A percentile compares a stretch with the other conserved stretches of the same genome.
Evolutionary conservation across 2,329 filamentous ascomycete species (phyloP).

Genomic region (Botrytis fragariae): DNA sequence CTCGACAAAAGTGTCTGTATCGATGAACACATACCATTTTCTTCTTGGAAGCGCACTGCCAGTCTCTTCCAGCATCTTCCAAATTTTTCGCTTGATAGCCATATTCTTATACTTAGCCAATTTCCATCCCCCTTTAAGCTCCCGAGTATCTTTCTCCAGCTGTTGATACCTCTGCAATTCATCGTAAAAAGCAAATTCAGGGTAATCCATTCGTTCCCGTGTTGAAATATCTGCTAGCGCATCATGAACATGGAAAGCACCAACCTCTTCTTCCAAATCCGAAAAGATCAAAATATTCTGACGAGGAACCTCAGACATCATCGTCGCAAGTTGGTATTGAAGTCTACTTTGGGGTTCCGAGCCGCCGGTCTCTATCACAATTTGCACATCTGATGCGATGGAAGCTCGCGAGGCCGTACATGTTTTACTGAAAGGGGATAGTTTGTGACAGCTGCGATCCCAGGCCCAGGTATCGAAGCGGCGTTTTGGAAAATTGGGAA

Average conservation of each 20-base stretch:
- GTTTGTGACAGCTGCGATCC: background rate
- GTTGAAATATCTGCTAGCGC: background rate
- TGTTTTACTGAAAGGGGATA: background rate
- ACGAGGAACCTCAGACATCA: background rate
- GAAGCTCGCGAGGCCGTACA: background rate
- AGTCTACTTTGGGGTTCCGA: background rate
- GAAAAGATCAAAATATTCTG: background rate
- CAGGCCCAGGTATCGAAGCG: background rate
- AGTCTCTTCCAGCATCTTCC: background rate
- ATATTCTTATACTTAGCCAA: background rate
- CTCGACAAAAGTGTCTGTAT: background rate
- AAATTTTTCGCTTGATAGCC: background rate
- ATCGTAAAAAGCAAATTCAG: background rate
- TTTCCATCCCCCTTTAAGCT: background rate
- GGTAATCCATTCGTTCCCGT: background rate
- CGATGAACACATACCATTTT: background rate
- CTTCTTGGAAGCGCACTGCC: background rate
- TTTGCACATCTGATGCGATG: background rate
- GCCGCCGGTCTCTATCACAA: background rate
- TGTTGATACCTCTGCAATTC: background rate
- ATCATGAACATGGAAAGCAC: background rate
- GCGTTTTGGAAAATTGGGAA: background rate
- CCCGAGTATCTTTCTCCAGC: background rate
- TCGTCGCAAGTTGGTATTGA: background rate
- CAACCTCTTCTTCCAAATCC: background rate